Conservation (phyloP, 2,329 filamentous ascomycete genomes). For the Hypoxylon sp. region DNA sequence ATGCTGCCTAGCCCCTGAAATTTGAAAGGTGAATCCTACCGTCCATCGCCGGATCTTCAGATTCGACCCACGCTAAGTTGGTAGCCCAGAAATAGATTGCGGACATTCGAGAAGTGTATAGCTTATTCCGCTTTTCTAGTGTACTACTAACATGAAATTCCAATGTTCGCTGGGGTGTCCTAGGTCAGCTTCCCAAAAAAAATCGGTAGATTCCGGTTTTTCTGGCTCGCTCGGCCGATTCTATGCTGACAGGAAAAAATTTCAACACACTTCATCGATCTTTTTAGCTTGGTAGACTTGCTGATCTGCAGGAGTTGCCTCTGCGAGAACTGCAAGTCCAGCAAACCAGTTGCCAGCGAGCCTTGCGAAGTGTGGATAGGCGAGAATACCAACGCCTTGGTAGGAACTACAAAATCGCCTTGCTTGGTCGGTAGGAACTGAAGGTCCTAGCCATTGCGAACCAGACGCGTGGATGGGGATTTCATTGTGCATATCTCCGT, state of each 20-base stretch:
- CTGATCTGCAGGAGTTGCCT: constrained; percentile 1
- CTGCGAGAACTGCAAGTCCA: constrained; percentile 3
- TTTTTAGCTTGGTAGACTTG: not conserved
- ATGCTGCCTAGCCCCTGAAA: constrained; percentile 38
- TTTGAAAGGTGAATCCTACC: constrained; percentile 38
- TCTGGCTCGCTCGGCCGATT: constrained; percentile 8
- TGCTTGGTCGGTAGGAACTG: constrained; percentile 21
- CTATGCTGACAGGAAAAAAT: constrained; percentile 10
- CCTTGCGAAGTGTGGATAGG: constrained; percentile 3
- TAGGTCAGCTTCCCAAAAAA: not conserved
- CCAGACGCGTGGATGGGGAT: constrained; percentile 41
- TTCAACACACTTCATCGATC: constrained; percentile 4
- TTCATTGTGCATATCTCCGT: constrained; percentile 25
- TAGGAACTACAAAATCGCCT: constrained; percentile 5
- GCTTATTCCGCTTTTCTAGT: not conserved
- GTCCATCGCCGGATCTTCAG: constrained; percentile 36
- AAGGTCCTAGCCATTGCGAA: constrained; percentile 21
- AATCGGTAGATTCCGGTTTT: not conserved
- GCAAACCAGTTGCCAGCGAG: not conserved
- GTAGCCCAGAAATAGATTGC: constrained; percentile 35
- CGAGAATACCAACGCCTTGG: constrained; percentile 3
- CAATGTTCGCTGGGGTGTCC: constrained; percentile 11
- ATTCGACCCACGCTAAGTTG: constrained; percentile 32
- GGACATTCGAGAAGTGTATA: constrained; percentile 25
- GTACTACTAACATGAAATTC: constrained; percentile 2